These are phyloP conservation scores for Rubia peregrina DNA, from an alignment of 305 asterid genomes.

Conservation along the genomic window DNA sequence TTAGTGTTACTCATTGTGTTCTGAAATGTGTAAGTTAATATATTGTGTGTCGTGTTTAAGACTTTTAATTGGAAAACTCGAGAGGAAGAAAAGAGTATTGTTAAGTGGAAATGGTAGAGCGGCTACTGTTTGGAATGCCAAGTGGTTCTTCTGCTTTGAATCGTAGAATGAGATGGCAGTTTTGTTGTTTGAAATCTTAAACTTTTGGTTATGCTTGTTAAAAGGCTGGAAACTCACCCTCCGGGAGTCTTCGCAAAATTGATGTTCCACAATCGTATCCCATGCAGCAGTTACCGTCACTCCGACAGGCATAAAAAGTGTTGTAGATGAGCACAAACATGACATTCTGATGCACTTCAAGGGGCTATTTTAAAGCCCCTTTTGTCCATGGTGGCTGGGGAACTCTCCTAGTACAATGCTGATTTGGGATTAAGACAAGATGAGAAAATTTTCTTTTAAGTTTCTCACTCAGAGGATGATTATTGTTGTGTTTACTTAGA, in stretches of 20 bases:
- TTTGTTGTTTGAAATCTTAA: neutral
- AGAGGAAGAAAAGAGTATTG: neutral
- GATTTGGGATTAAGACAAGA: no score
- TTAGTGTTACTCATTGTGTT: neutral
- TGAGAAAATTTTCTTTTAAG: no score
- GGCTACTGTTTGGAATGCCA: neutral
- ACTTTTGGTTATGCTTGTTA: conserved; percentile 3
- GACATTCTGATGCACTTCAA: no score
- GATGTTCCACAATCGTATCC: neutral
- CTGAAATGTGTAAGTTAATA: neutral
- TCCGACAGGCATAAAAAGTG: no score
- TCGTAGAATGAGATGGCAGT: neutral
- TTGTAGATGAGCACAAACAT: no score
- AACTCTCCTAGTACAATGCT: neutral
- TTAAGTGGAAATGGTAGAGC: neutral
- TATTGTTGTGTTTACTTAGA: no score
- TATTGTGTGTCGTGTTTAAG: neutral
- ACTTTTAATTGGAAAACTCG: neutral
- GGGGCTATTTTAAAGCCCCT: neutral
- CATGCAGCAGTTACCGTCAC: no score
- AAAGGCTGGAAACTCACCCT: conserved; percentile 86
- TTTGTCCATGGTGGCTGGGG: neutral
- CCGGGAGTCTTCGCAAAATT: conserved; percentile 43
- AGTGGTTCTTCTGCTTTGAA: neutral
- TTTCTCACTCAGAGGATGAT: no score